Base-by-base conservation (phyloP, 805 yeast genomes). In the Cyberlindnera suaveolens region DNA sequence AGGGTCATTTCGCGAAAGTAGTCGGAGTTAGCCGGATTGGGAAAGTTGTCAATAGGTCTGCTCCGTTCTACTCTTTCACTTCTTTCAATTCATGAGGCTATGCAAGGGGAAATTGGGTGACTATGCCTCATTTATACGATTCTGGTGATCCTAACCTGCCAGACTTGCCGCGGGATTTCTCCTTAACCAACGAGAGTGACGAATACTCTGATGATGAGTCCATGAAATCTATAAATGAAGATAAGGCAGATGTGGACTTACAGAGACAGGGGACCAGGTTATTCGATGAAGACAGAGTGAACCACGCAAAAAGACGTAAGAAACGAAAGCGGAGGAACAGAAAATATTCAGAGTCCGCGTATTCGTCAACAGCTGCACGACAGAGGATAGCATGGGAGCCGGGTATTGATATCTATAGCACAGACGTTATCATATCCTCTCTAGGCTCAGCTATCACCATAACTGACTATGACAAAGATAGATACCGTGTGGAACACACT, bases 341-440 rank as follows among this genome's bases (percentile, higher is more conserved):
- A 49, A 46, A 52, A 36, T 70, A 69, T 45, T 48, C 50, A 4
- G 71, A 68, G 6, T 58, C 70, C n/a, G 59, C 63, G 10, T 58
- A 61, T 20, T 67, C 69, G 16, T 50, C 64, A 5, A 56, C 60
- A 1, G 61, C 61, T 8, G 63, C 62, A 3, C 62, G 70, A 34
- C 66, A 62, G 39, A 53, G 73, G 38, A 68, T 76, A 5, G 77
- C 72, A 19, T 74, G 78, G 75, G 84, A 78, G 51, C 83, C 84
- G 0, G 84, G 84, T 16, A 67, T 77, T 23, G 74, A 78, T 51
- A 64, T 75, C 30, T 57, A 67, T 8, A 72, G 73, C 1, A 77
- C 80, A 1, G 69, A 64, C 18, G 80, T 78, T 5, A 66, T 73
- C 8, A 55, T 77, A n/a, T 67, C 68, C 13, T 65, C 78, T 1